Evolutionary conservation across 495 filamentous ascomycete genomes (phyloP), one percentile per base, ranked within the genome.

Genomic region (Aspergillus ostianus): DNA sequence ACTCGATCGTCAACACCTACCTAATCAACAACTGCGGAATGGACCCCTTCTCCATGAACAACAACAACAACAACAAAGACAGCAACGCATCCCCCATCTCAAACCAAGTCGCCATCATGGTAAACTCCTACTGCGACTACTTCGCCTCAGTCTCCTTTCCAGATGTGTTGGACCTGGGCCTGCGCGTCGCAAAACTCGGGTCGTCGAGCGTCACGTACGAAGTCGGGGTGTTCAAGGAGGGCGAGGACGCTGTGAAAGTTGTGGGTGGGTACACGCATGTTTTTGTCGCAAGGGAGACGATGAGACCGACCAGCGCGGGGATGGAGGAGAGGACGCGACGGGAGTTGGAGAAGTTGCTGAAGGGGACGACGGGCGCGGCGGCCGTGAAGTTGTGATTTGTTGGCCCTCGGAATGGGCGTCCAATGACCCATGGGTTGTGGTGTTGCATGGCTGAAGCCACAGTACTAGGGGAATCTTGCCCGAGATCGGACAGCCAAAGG

Each of bases 191-290:
- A 59, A 90, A 87, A 67, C 78, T 98, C 6, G 90, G 92, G 2
- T 89, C 85, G 62, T 92, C 90, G 18, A 96, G 91, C 65, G 93
- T 94, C n/a, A 89, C 86, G 8, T 98, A 96, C 70, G 93, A 98
- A 66, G 83, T 96, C 36, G 93, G 88, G 4, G 82, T 98, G 13
- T 97, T 97, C 63, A 87, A 90, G 66, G 79, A 82, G 58, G 91
- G 84, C 0, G 74, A 86, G 41, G 85, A 90, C n/a, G 76, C 81
- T 30, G 90, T 93, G 3, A 90, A 88, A 70, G 90, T 91, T 55
- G 91, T 97, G 4, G 94, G 93, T 0, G 88, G 86, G 56, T 92
- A 94, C 69, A 84, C 88, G 9, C 93, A 97, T 75, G 93, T 97
- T 12, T 97, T 92, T 75, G 90, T 95, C 13, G 83, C 90, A 56